Percentiles rank a stretch among this genome's conserved stretches.
These are phyloP conservation scores for Umbelopsis sp. DNA, from an alignment of 192 early-diverging fungal genomes.

Conservation along the genomic window DNA sequence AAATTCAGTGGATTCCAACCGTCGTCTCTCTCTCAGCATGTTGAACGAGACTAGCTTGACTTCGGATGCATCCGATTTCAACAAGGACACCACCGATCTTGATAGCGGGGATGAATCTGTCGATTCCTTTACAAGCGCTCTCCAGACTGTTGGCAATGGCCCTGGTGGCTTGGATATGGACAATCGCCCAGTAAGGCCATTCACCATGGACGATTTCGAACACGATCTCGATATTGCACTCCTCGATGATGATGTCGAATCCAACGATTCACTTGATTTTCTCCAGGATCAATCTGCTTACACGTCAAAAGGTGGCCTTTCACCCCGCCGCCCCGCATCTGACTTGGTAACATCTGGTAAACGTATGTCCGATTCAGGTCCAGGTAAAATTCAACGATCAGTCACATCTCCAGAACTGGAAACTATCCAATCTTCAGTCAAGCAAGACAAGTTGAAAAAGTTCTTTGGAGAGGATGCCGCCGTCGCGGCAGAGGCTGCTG, in stretches of 20 bases:
- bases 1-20: neutral
- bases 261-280: neutral
- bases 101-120: neutral
- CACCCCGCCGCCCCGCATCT: neutral
- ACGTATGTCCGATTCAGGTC: neutral
- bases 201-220: constrained; percentile 1
- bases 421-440: neutral
- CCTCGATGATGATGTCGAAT: neutral
- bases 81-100: neutral
- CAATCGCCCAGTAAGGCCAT: neutral
- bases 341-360: neutral
- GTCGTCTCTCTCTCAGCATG: neutral
- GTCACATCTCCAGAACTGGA: neutral
- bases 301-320: neutral
- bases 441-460: constrained; percentile 50
- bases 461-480: constrained; percentile 64
- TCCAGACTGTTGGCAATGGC: neutral
- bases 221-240: neutral
- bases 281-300: neutral
- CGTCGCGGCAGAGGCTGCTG: constrained; percentile 33
- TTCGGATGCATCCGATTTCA: neutral
- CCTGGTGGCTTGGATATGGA: constrained; percentile 11
- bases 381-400: neutral
- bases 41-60: neutral
- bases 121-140: constrained; percentile 3